Evolutionary conservation across 2,329 filamentous ascomycete species (phyloP).

Genomic region (Nannizziopsis arthrosporioides): DNA sequence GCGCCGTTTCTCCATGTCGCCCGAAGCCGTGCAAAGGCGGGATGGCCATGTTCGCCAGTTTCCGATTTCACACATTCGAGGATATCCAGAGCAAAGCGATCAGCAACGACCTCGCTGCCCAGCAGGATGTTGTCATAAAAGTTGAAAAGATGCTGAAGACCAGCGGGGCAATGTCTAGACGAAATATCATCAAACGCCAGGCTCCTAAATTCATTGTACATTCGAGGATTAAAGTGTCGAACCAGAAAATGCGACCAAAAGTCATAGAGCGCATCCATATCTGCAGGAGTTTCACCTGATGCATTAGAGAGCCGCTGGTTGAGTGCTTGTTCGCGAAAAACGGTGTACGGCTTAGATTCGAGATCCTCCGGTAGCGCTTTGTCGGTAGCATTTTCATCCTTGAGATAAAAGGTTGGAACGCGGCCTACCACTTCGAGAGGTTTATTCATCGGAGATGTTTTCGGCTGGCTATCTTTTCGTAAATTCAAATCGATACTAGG

Average conservation of each 20-base stretch:
- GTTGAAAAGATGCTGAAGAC: constrained; percentile 51
- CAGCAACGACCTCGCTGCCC: constrained; percentile 40
- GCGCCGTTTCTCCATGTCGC: constrained; percentile 44
- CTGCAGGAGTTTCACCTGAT: constrained; percentile 24
- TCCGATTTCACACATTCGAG: constrained; percentile 44
- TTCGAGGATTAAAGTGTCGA: constrained; percentile 59
- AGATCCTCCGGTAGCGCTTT: constrained; percentile 35
- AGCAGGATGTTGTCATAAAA: constrained; percentile 52
- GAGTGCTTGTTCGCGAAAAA: constrained; percentile 40
- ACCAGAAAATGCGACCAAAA: constrained; percentile 66
- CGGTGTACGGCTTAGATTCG: constrained; percentile 38
- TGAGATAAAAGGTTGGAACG: constrained; percentile 38
- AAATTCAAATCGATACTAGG: background rate
- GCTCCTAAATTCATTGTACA: constrained; percentile 64
- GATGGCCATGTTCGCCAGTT: constrained; percentile 28
- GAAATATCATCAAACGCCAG: constrained; percentile 54
- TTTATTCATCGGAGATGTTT: background rate
- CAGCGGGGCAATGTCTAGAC: constrained; percentile 41
- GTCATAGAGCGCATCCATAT: constrained; percentile 56
- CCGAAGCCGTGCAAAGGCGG: constrained; percentile 42
- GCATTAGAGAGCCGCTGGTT: constrained; percentile 37
- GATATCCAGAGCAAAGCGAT: constrained; percentile 42
- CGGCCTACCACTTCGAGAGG: constrained; percentile 7
- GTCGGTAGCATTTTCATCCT: constrained; percentile 36
- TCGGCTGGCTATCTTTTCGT: background rate